These are phyloP conservation scores for Paramecium caudatum DNA, from an alignment of 73 alveolate genomes.

Conservation along the genomic window DNA sequence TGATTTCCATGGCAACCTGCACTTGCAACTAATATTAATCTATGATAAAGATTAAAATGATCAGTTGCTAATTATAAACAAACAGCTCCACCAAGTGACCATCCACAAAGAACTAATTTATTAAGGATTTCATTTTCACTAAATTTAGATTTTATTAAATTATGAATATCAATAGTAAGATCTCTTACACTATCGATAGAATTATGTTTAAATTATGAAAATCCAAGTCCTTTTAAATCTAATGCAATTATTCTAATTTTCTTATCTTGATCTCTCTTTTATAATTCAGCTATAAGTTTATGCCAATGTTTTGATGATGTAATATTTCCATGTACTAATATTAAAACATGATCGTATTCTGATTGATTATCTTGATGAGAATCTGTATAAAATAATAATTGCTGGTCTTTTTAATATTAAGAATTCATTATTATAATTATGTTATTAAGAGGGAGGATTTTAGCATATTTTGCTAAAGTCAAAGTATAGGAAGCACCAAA, in stretches of 20 bases:
- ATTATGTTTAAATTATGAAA: slow-evolving; percentile 7
- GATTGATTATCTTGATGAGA: background rate
- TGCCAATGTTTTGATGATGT: slow-evolving; percentile 15
- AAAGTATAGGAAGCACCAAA: slow-evolving; percentile 28
- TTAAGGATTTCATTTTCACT: background rate
- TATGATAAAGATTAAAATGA: background rate
- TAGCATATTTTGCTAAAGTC: slow-evolving; percentile 39
- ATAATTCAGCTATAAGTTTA: background rate
- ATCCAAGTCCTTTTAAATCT: slow-evolving; percentile 32
- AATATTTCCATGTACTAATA: slow-evolving; percentile 42
- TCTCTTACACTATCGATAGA: background rate
- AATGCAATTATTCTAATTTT: background rate
- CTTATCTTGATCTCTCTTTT: slow-evolving; percentile 42
- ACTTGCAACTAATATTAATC: slow-evolving; percentile 1
- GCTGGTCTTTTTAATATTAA: no score
- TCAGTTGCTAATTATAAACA: slow-evolving; percentile 13
- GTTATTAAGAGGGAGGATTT: slow-evolving; percentile 41
- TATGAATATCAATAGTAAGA: slow-evolving; percentile 14
- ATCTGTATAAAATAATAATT: background rate
- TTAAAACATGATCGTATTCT: background rate
- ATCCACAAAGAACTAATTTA: slow-evolving; percentile 5
- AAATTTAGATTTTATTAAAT: background rate
- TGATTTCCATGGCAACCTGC: background rate
- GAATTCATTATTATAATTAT: slow-evolving; percentile 18
- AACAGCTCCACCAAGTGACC: slow-evolving; percentile 58